Evolutionary conservation across 768 basidiomycete genomes (phyloP), one percentile per base, ranked within the genome.

Genomic region (Boletellus emodensis): DNA sequence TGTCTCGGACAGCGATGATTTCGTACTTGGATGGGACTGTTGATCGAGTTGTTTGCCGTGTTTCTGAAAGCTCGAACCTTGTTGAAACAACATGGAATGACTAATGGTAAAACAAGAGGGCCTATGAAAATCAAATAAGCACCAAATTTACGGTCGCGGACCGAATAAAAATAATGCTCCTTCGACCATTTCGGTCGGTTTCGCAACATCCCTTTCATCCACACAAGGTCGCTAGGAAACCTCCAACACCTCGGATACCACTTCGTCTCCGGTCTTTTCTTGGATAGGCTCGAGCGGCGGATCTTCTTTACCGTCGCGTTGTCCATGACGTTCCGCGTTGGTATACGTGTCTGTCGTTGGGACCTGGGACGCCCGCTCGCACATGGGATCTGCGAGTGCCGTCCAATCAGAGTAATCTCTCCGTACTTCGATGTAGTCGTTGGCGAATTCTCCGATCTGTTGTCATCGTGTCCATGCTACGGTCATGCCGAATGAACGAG

Each of bases 11-110:
- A 59, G 59, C 26, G 70, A 69, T 12, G 72, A 72, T 34, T 84
- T 83, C 54, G 78, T 86, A n/a, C 72, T 78, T 44, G 85, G 85
- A 36, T 90, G 86, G 85, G 88, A 90, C 60, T 90, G 88, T 60
- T 86, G 61, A 77, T 56, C 24, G 24, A 24, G 24, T 24, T 6
- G 24, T 24, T 24, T 24, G 6, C 24, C 24, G 24, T 24, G 24
- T 24, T 24, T 24, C 24, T 24, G 6, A 24, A 24, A 24, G 24
- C 6, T 24, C 24, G 24, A 24, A 24, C 24, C 24, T 7, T 30
- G 30, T 8, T 30, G 8, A 30, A 30, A 30, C 30, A 30, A 30
- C 30, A 30, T 7, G 10, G 30, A 30, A 30, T 7, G 30, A 30
- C 30, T 30, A 30, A 30, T 30, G 7, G 10, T 30, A 30, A 30